A percentile compares a stretch with the other conserved stretches of the same genome.
Conservation (phyloP, 2,329 filamentous ascomycete genomes). For the Penicillium frequentans region DNA sequence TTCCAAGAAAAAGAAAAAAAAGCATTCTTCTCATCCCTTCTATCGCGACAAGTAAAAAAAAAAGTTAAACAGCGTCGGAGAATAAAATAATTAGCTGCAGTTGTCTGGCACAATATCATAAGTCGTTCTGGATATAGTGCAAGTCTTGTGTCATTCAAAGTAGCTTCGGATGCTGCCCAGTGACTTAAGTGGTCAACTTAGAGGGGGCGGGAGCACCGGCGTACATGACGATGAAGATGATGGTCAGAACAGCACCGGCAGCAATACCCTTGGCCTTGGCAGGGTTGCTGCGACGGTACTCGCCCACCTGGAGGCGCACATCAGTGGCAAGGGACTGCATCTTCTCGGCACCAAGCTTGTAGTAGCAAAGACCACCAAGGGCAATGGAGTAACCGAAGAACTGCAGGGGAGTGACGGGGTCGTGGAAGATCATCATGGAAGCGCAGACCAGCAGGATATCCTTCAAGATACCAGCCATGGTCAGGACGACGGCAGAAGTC, state of each 20-base stretch:
- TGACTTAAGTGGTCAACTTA: constrained; percentile 19
- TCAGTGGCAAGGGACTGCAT: constrained; percentile 53
- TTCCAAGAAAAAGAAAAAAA: constrained; percentile 16
- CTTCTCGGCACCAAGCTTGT: constrained; percentile 60
- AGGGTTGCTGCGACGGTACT: constrained; percentile 27
- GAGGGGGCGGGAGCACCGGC: constrained; percentile 13
- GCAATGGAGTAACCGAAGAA: constrained; percentile 74
- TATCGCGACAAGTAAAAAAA: constrained; percentile 17
- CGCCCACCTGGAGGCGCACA: constrained; percentile 37
- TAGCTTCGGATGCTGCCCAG: background rate
- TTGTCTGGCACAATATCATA: constrained; percentile 7
- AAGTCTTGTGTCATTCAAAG: background rate
- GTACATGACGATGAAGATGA: constrained; percentile 24
- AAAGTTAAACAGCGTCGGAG: constrained; percentile 5
- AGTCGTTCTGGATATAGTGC: background rate
- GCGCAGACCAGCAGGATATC: constrained; percentile 75
- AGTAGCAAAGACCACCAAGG: constrained; percentile 61
- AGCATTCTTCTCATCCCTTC: constrained; percentile 7
- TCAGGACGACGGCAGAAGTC: constrained; percentile 79
- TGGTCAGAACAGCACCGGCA: constrained; percentile 15
- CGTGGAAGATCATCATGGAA: constrained; percentile 74
- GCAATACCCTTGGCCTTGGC: constrained; percentile 20
- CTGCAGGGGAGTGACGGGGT: constrained; percentile 67
- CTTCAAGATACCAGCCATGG: constrained; percentile 78
- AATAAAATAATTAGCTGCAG: constrained; percentile 2